Evolutionary conservation across 2,329 filamentous ascomycete genomes (phyloP), one percentile per base, ranked within the genome.

Genomic region (Pseudogymnoascus verrucosus): DNA sequence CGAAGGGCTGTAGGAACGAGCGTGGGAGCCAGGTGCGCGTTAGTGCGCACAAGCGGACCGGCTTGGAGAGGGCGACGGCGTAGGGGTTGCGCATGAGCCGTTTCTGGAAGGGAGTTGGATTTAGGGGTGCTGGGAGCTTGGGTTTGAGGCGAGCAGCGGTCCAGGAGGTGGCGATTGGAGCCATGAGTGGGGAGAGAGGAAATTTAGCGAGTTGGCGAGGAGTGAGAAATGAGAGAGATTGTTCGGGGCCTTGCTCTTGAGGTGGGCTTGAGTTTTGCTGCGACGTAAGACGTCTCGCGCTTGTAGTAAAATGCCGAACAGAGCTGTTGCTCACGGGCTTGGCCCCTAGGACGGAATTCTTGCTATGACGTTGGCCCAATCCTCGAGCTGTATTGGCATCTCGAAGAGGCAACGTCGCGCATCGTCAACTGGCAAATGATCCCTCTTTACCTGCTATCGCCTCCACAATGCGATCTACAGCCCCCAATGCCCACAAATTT

Each of bases 1-100:
- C 79, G 65, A 91, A 86, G 34, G 83, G 78, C 63, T 89, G 82
- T 4, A 90, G 76, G 71, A 91, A 88, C 69, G 81, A 85, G 12
- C 73, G 74, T 1, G 89, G 89, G 5, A 90, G 73, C 1, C 71
- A 70, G 0, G 73, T 71, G 0, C 69, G 65, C 1, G 85, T 85
- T 34, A 81, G 71, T 21, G 74, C 69, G 69, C 87, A 90, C 64
- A 72, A 68, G 62, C 89, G 84, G 21, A 87, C 64, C 0, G 85
- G 84, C 0, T 82, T 82, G 31, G 83, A 82, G 21, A 92, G 80
- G 5, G 85, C 83, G 51, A 80, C 80, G 2, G 88, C 88, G 68
- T 84, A 91, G 2, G 86, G 79, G 67, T 89, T 92, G 39, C 79
- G 78, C 31, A 76, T 77, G 1, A 91, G 75, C 64, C 83, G 81